phyloP scores from a whole-genome alignment of 106 monocot genomes.

The Dioscorea alata region DNA sequence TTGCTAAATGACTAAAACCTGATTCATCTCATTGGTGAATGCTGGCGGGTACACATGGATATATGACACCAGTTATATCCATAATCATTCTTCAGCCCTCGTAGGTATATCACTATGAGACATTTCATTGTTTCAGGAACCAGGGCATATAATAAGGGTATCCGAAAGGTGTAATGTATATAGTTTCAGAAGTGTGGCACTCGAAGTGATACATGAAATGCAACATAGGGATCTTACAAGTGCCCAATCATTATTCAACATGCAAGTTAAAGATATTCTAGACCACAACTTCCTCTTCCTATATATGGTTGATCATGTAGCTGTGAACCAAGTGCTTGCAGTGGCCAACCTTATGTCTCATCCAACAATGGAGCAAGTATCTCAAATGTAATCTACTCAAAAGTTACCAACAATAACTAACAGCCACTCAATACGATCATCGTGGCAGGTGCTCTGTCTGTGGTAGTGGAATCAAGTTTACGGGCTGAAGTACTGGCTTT shows the following conservation, averaged over 20 bases:
- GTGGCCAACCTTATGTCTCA: background rate
- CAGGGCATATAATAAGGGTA: slow-evolving; percentile 31
- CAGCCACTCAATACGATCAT: too few relatives aligned
- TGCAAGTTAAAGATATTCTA: slow-evolving; percentile 7
- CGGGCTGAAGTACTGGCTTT: too few relatives aligned
- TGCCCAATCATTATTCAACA: background rate
- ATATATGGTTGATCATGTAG: background rate
- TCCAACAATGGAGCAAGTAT: slow-evolving; percentile 9
- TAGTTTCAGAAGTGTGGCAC: slow-evolving; percentile 26
- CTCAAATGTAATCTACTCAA: background rate
- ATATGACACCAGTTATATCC: slow-evolving; percentile 43
- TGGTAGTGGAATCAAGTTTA: too few relatives aligned
- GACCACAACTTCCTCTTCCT: slow-evolving; percentile 8
- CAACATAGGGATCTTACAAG: slow-evolving; percentile 27
- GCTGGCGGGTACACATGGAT: slow-evolving; percentile 36
- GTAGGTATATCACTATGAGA: background rate
- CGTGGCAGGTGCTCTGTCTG: too few relatives aligned
- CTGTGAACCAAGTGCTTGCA: background rate
- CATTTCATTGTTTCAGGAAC: slow-evolving; percentile 9
- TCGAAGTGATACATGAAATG: slow-evolving; percentile 29
- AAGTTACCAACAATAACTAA: too few relatives aligned
- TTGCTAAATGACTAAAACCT: slow-evolving; percentile 23
- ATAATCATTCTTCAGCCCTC: background rate
- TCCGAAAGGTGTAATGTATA: slow-evolving; percentile 35
- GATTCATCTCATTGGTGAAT: slow-evolving; percentile 39